phyloP scores from a whole-genome alignment of 805 yeast species.

The Scheffersomyces lignosus region DNA sequence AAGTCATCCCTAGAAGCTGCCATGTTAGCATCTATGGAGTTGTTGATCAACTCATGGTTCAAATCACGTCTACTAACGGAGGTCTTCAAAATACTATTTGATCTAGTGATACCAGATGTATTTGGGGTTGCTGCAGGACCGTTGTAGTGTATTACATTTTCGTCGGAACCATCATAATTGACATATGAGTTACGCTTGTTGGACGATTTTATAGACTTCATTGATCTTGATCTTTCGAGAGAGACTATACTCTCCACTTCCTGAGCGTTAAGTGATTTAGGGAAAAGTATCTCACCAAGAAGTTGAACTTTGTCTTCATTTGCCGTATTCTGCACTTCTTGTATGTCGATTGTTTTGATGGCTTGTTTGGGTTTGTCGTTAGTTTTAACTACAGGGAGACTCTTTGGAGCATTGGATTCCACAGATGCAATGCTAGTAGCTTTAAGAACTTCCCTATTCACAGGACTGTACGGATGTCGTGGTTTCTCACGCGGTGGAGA shows the following conservation, averaged over 20 bases:
- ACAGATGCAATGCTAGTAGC: neutral
- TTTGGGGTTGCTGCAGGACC: slow-evolving; percentile 17
- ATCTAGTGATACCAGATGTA: slow-evolving; percentile 25
- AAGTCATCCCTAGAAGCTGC: too few relatives aligned
- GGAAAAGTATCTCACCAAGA: slow-evolving; percentile 60
- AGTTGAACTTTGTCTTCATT: too few relatives aligned
- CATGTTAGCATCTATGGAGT: slow-evolving; percentile 10
- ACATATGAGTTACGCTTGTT: slow-evolving; percentile 36
- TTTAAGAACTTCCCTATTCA: neutral
- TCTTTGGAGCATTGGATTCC: neutral
- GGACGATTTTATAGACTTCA: slow-evolving; percentile 52
- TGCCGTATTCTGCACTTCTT: too few relatives aligned
- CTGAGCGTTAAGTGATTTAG: slow-evolving; percentile 61
- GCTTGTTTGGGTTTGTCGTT: too few relatives aligned
- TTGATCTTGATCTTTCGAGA: slow-evolving; percentile 62
- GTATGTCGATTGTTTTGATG: too few relatives aligned
- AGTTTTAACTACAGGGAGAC: too few relatives aligned
- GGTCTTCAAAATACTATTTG: slow-evolving; percentile 41
- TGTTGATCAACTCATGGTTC: slow-evolving; percentile 8
- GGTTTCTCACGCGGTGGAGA: slow-evolving; percentile 2
- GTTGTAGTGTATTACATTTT: slow-evolving; percentile 32
- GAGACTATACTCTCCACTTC: slow-evolving; percentile 77
- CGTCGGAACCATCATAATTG: slow-evolving; percentile 43
- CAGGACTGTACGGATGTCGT: too few relatives aligned
- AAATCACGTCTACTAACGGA: slow-evolving; percentile 23